Conservation (phyloP, 2,329 filamentous ascomycete genomes). For the Alternaria angustiovoidea region DNA sequence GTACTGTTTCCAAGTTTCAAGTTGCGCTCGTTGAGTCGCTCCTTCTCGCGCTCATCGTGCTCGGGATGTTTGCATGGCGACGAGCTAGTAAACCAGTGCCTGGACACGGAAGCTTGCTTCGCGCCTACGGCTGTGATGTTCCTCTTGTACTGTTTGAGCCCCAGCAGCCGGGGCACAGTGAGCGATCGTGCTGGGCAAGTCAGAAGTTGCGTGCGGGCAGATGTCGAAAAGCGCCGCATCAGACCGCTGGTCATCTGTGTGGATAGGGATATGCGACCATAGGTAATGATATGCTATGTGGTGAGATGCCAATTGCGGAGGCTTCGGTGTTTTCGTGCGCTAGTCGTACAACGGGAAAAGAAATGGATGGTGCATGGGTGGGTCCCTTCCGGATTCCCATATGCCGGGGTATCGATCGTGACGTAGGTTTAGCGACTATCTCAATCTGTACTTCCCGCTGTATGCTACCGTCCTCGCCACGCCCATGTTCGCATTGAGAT, state of each 20-base stretch:
- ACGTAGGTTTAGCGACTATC: slow-evolving; percentile 28
- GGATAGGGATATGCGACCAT: slow-evolving; percentile 43
- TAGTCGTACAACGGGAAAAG: slow-evolving; percentile 11
- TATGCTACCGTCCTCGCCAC: slow-evolving; percentile 13
- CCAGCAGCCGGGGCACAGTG: slow-evolving; percentile 38
- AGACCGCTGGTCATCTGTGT: slow-evolving; percentile 53
- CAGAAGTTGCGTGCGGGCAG: slow-evolving; percentile 47
- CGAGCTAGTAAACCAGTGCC: slow-evolving; percentile 56
- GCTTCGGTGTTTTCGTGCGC: slow-evolving; percentile 14
- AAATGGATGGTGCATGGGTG: slow-evolving; percentile 11
- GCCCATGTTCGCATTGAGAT: slow-evolving; percentile 14
- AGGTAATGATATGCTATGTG: slow-evolving; percentile 16
- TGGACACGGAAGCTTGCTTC: slow-evolving; percentile 44
- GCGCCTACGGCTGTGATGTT: slow-evolving; percentile 44
- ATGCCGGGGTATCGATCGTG: slow-evolving; percentile 22
- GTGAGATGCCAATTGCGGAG: slow-evolving; percentile 11
- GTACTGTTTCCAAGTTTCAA: slow-evolving; percentile 69
- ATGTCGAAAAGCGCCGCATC: slow-evolving; percentile 58
- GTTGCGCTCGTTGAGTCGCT: slow-evolving; percentile 66
- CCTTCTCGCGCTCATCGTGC: slow-evolving; percentile 50
- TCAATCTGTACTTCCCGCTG: slow-evolving; percentile 1
- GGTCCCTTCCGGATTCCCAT: slow-evolving; percentile 6
- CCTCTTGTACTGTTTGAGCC: slow-evolving; percentile 45
- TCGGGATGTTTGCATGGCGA: slow-evolving; percentile 39
- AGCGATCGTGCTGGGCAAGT: slow-evolving; percentile 30